Conservation (phyloP, 2,329 filamentous ascomycete genomes). For the Tolypocladium guangdongense region DNA sequence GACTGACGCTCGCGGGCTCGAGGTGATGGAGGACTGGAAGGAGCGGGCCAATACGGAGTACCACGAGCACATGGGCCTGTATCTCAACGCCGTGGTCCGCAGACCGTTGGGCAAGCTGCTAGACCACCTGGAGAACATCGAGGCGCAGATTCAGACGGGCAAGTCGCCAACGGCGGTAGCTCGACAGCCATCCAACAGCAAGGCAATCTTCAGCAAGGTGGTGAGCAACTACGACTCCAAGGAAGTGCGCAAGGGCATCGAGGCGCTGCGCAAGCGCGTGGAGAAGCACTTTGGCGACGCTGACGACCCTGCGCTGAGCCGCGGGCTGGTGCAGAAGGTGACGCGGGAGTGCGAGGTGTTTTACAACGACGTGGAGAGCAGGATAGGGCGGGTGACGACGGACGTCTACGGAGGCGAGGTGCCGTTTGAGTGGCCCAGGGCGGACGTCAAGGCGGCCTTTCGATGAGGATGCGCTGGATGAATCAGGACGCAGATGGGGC, state of each 20-base stretch:
- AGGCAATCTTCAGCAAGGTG: constrained; percentile 75
- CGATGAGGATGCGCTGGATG: constrained; percentile 9
- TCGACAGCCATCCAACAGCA: constrained; percentile 71
- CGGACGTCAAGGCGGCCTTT: constrained; percentile 52
- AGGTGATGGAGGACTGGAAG: constrained; percentile 74
- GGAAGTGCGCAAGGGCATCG: constrained; percentile 82
- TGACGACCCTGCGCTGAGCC: constrained; percentile 59
- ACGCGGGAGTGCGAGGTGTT: constrained; percentile 50
- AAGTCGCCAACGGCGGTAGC: constrained; percentile 56
- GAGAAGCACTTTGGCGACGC: constrained; percentile 96
- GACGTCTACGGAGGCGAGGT: constrained; percentile 56
- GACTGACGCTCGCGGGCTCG: constrained; percentile 63
- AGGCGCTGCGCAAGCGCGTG: constrained; percentile 77
- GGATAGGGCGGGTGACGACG: constrained; percentile 48
- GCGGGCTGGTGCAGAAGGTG: constrained; percentile 45
- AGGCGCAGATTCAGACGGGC: constrained; percentile 54
- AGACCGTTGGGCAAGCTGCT: constrained; percentile 82
- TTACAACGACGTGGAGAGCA: constrained; percentile 49
- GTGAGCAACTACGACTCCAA: constrained; percentile 69
- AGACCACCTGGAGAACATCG: constrained; percentile 84
- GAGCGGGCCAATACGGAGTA: constrained; percentile 69
- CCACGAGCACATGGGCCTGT: constrained; percentile 75
- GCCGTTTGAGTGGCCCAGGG: constrained; percentile 54
- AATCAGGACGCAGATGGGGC: not conserved
- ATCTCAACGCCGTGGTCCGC: constrained; percentile 79